Evolutionary conservation across 345 rosid species (phyloP), one percentile per base, ranked within the genome.

Genomic region (Brassica incana): DNA sequence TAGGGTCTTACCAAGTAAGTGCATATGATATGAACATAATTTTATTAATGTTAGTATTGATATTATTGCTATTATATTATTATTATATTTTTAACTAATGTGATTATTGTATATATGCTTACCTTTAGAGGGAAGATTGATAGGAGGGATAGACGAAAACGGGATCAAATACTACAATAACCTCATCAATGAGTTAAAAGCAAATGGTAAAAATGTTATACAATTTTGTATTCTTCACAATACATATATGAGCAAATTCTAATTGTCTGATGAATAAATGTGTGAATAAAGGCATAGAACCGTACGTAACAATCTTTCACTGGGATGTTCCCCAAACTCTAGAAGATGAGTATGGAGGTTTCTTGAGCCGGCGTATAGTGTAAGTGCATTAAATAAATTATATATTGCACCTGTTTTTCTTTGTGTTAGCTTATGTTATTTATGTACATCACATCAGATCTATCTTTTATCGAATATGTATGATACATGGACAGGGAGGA

Each of bases 141-240:
- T 71, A n/a, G 83, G 81, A 9, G 82, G 89, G 45, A 78, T 86
- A 7, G 87, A 86, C 73, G 71, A 69, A 9, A 33, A 77, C 2
- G 91, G 89, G 14, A 43, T 88, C 4, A 43, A 18, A 3, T 88
- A 81, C 83, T 86, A 88, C 84, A 88, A 83, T 18, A 84, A 83
- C 30, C 50, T 43, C 50, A 43, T 56, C 62, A 74, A 75, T 30
- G 78, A 65, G 8, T 14, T 75, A 14, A 59, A 59, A 20, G 63
- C 25, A 20, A 23, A 56, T 56, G 61, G 30, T 20, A 43, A 43
- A 43, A 10, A 38, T 38, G 2, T 7, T 38, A 38, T 38, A 38
- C 7, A 33, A 38, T 1, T 38, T 38, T 38, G 43, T 38, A 8
- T 38, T 38, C 9, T 38, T 38, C 8, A 38, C 8, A 38, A 38